These are phyloP conservation scores for Claviceps monticola DNA, from an alignment of 2,329 filamentous ascomycete genomes.

Conservation along the genomic window DNA sequence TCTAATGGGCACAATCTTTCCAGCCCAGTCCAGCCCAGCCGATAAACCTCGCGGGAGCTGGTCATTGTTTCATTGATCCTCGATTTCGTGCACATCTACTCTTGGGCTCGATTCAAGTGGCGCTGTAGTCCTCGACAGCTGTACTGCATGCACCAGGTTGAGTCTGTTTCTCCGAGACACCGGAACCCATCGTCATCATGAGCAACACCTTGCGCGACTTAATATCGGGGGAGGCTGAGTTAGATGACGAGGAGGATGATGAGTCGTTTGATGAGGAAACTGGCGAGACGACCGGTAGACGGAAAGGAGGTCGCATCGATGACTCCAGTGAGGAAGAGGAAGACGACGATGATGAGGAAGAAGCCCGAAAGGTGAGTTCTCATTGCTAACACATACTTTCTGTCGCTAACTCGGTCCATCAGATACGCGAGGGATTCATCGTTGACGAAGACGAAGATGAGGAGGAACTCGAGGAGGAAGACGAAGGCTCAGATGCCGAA, in stretches of 20 bases:
- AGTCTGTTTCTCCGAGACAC: not conserved
- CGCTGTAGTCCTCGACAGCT: not conserved
- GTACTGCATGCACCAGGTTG: not conserved
- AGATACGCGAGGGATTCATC: slow-evolving; percentile 93
- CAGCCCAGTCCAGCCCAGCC: slow-evolving; percentile 6
- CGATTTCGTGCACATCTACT: not conserved
- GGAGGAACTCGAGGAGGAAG: slow-evolving; percentile 59
- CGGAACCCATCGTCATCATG: slow-evolving; percentile 30
- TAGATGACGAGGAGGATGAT: slow-evolving; percentile 77
- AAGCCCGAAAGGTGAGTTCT: slow-evolving; percentile 50
- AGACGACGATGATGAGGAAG: slow-evolving; percentile 82
- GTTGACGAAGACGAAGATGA: slow-evolving; percentile 57
- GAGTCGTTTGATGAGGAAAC: slow-evolving; percentile 69
- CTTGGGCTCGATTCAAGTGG: not conserved
- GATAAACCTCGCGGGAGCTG: slow-evolving; percentile 2
- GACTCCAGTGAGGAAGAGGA: slow-evolving; percentile 90
- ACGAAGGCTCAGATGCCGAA: slow-evolving; percentile 40
- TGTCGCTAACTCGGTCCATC: slow-evolving; percentile 7
- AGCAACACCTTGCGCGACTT: slow-evolving; percentile 57
- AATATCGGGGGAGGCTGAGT: slow-evolving; percentile 72
- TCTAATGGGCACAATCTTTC: slow-evolving; percentile 1
- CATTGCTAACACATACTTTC: not conserved
- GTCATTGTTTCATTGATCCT: not conserved
- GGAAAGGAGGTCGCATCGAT: slow-evolving; percentile 35
- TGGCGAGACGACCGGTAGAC: slow-evolving; percentile 39